Evolutionary conservation across 805 yeast species (phyloP), one percentile per base, ranked within the genome.

Genomic region (Saccharomycopsis sp.): DNA sequence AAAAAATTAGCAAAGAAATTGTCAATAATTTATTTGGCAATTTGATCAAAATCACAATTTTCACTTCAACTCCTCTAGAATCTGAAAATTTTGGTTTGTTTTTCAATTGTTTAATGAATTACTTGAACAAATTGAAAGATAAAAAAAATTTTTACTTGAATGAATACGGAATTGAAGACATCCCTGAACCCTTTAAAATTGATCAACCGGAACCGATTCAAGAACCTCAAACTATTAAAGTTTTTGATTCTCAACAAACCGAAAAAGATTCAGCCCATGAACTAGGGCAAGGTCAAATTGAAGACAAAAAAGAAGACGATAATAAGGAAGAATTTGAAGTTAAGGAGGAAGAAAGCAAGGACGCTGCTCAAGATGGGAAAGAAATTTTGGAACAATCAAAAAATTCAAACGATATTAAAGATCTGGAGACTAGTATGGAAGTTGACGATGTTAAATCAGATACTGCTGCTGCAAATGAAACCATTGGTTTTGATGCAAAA

Each of bases 51-150:
- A 67, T 67, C 36, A 70, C 79, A 2, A 69, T 87, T 10, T 79
- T 72, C 50, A 74, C 89, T 1, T 71, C 76, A 40, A 82, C 96
- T 0, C 69, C 84, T 0, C 58, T 67, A 3, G 96, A 88, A 53
- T 77, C 94, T 1, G 94, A 87, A 50, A 82, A 83, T 53, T 56
- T 87, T 29, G 95, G 95, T 3, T 57, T 84, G 10, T 87, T 88
- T 49, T 72, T 74, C 49, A 64, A 73, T 20, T 76, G 73, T 19
- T 46, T 81, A 1, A 59, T 85, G 32, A 59, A 55, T 5, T 59
- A 58, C 18, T 61, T 79, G 32, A 70, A 72, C 41, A 44, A 51
- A n/a, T 51, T 62, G 47, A 72, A 82, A 66, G 53, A 36, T 15
- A n/a, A 28, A 13, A 26, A 26, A 13, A 28, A 8, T 17, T 43